Conservation (phyloP, 1,284 basidiomycete species). For the Wallemia mellicola region DNA sequence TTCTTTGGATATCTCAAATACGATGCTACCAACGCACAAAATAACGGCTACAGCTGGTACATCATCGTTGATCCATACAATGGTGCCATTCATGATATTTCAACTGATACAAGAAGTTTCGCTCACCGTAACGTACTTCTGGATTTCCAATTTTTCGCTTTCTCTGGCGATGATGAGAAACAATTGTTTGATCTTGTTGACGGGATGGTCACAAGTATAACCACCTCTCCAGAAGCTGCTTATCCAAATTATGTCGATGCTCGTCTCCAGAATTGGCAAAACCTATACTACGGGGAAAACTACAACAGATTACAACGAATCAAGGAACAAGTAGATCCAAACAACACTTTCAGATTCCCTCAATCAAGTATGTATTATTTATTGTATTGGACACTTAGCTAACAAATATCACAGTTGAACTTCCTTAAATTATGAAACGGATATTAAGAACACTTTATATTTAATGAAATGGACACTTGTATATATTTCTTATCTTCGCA, state of each 20-base stretch:
- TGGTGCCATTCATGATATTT: conserved; percentile 10
- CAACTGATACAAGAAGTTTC: conserved; percentile 10
- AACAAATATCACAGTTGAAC: neutral
- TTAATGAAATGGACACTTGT: neutral
- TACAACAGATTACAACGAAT: conserved; percentile 5
- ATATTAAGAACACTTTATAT: neutral
- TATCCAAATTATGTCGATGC: conserved; percentile 7
- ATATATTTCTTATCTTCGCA: neutral
- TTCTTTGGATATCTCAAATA: neutral
- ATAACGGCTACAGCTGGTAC: neutral
- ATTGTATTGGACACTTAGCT: neutral
- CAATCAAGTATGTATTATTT: neutral
- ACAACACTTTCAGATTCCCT: conserved; percentile 2
- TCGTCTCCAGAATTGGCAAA: conserved; percentile 5
- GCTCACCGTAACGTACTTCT: conserved; percentile 11
- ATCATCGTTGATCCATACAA: conserved; percentile 3
- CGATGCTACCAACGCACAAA: neutral
- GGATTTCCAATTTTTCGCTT: conserved; percentile 13
- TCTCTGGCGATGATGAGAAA: conserved; percentile 2
- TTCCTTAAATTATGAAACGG: neutral
- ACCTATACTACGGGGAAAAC: conserved; percentile 5
- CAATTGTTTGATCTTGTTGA: conserved; percentile 9
- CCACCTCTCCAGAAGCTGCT: conserved; percentile 5
- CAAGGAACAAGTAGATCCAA: conserved; percentile 6
- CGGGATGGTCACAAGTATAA: conserved; percentile 5